Evolutionary conservation across 140 eudicot species (phyloP).

Genomic region (Anethum foeniculum): DNA sequence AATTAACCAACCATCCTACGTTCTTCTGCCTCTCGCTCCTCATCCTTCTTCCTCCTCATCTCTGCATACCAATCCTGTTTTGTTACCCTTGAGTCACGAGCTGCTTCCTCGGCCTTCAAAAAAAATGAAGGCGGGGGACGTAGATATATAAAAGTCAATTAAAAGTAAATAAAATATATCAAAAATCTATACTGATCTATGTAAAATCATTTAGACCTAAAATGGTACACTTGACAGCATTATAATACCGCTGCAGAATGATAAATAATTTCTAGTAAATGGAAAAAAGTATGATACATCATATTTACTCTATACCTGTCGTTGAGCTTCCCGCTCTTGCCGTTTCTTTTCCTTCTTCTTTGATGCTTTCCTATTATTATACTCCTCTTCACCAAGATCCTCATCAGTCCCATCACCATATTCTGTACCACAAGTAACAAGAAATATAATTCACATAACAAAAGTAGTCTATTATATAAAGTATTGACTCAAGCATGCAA

Average conservation of each 20-base stretch:
- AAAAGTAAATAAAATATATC: not conserved
- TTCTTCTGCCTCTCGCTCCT: slow-evolving; percentile 92
- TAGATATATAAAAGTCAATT: not conserved
- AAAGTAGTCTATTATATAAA: not conserved
- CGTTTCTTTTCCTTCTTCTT: slow-evolving; percentile 87
- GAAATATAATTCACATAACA: too few relatives aligned
- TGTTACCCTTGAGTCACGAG: slow-evolving; percentile 69
- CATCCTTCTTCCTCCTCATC: slow-evolving; percentile 84
- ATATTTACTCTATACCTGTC: slow-evolving; percentile 41
- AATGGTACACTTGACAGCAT: not conserved
- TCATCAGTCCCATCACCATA: slow-evolving; percentile 72
- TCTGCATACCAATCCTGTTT: slow-evolving; percentile 94
- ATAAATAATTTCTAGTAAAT: not conserved
- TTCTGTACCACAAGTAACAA: slow-evolving; percentile 34
- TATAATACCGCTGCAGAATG: not conserved
- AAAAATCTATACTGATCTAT: not conserved
- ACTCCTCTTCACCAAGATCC: slow-evolving; percentile 63
- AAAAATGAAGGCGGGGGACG: not conserved
- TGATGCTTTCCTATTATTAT: slow-evolving; percentile 43
- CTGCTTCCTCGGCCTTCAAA: slow-evolving; percentile 82
- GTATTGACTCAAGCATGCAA: not conserved
- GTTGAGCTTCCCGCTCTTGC: slow-evolving; percentile 92
- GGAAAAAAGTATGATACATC: not conserved
- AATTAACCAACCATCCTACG: slow-evolving; percentile 60
- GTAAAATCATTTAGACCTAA: not conserved